These are phyloP conservation scores for Prunella vulgaris DNA, from an alignment of 257 asterid species.

Conservation along the genomic window DNA sequence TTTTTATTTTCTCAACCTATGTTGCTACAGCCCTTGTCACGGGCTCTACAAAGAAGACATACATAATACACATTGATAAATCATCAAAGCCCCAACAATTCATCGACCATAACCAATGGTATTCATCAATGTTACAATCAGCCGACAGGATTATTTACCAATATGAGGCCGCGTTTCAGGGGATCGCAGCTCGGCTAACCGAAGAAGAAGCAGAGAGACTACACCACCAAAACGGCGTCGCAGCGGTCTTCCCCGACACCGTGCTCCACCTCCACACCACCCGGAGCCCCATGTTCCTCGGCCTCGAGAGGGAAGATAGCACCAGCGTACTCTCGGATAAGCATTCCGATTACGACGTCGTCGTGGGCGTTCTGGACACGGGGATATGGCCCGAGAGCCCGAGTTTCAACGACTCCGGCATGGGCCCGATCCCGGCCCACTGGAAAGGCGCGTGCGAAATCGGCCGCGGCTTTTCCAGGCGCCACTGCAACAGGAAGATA, in stretches of 20 bases:
- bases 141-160: slow-evolving; percentile 59
- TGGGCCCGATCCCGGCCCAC: slow-evolving; percentile 43
- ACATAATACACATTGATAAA: slow-evolving; percentile 63
- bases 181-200: slow-evolving; percentile 68
- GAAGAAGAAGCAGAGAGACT: slow-evolving; percentile 46
- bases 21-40: slow-evolving; percentile 11
- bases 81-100: slow-evolving; percentile 66
- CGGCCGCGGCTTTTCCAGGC: slow-evolving; percentile 59
- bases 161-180: slow-evolving; percentile 76
- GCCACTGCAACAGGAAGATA: slow-evolving; percentile 65
- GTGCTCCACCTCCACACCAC: slow-evolving; percentile 78
- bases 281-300: slow-evolving; percentile 79
- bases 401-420: slow-evolving; percentile 79
- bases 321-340: slow-evolving; percentile 28
- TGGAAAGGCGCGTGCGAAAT: slow-evolving; percentile 76
- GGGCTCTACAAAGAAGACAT: slow-evolving; percentile 38
- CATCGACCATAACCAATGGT: slow-evolving; percentile 63
- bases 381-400: slow-evolving; percentile 96
- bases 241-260: slow-evolving; percentile 61
- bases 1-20: slow-evolving; percentile 16
- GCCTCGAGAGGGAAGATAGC: slow-evolving; percentile 47
- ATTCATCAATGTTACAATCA: slow-evolving; percentile 55
- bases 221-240: slow-evolving; percentile 37
- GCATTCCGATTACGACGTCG: slow-evolving; percentile 39
- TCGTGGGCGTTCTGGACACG: slow-evolving; percentile 82